These are phyloP conservation scores for Forsythia suspensa DNA, from an alignment of 257 asterid species.

Conservation along the genomic window DNA sequence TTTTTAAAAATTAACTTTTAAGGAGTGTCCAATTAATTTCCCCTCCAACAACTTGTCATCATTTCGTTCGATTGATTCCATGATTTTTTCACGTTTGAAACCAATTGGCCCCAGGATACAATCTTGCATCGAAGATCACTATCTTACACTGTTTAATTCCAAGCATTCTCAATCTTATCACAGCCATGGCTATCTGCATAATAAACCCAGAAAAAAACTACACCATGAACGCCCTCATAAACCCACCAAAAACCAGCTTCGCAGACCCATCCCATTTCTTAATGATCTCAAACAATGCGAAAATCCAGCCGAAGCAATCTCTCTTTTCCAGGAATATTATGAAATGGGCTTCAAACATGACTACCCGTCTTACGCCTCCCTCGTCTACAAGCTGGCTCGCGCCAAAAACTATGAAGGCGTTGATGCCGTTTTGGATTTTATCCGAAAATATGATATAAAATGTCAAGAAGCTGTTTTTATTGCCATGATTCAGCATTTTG, in stretches of 20 bases:
- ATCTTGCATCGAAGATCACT: conserved; percentile 8
- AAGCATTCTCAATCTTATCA: conserved; percentile 20
- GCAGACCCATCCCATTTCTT: conserved; percentile 63
- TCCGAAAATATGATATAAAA: conserved; percentile 45
- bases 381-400: conserved; percentile 69
- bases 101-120: conserved; percentile 14
- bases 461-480: conserved; percentile 71
- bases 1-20: no score
- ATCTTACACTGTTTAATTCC: conserved; percentile 1
- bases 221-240: conserved; percentile 36
- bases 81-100: conserved; percentile 24
- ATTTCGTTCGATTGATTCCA: neutral
- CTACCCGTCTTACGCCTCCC: conserved; percentile 83
- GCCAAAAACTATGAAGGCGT: conserved; percentile 57
- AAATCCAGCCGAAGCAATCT: conserved; percentile 52
- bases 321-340: conserved; percentile 51
- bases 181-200: conserved; percentile 28
- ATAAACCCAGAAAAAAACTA: conserved; percentile 30
- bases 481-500: conserved; percentile 72
- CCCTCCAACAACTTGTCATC: no score
- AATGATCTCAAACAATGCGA: conserved; percentile 58
- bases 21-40: no score
- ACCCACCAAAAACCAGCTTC: conserved; percentile 38
- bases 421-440: conserved; percentile 49
- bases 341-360: conserved; percentile 69